Percentiles rank a stretch among this genome's conserved stretches.
phyloP scores from a whole-genome alignment of 2,329 filamentous ascomycete species.

The Colletotrichum theobromicola region DNA sequence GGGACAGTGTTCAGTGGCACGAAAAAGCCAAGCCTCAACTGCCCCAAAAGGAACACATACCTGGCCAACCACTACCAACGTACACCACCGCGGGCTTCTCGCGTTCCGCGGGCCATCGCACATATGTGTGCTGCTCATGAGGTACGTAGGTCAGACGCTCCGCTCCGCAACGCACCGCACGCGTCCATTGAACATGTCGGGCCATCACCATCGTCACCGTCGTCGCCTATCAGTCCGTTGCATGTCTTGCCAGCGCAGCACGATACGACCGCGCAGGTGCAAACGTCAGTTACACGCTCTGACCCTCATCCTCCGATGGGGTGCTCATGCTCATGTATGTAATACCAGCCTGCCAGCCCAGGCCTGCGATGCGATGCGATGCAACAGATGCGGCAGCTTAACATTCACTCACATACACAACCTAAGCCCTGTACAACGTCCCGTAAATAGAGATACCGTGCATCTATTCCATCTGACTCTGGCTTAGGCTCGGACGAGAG shows the following conservation, averaged over 20 bases:
- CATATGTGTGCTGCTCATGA: background rate
- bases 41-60: background rate
- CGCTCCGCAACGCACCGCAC: background rate
- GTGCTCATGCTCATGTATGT: background rate
- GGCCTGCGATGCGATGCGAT: background rate
- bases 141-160: background rate
- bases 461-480: background rate
- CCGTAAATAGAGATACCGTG: background rate
- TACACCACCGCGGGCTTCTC: background rate
- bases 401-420: background rate
- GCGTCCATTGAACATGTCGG: background rate
- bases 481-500: background rate
- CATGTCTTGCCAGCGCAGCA: background rate
- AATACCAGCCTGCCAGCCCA: background rate
- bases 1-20: background rate
- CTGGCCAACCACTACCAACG: too few relatives aligned
- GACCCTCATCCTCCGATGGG: background rate
- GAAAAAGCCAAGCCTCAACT: background rate
- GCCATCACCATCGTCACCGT: background rate
- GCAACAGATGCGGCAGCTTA: background rate
- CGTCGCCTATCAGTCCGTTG: background rate
- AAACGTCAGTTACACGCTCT: background rate
- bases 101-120: background rate
- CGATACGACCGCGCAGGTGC: background rate
- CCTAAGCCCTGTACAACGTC: background rate